Percentiles rank a stretch among this genome's conserved stretches.
phyloP scores from a whole-genome alignment of 208 protist genomes.

The Tritrichomonas musculus region DNA sequence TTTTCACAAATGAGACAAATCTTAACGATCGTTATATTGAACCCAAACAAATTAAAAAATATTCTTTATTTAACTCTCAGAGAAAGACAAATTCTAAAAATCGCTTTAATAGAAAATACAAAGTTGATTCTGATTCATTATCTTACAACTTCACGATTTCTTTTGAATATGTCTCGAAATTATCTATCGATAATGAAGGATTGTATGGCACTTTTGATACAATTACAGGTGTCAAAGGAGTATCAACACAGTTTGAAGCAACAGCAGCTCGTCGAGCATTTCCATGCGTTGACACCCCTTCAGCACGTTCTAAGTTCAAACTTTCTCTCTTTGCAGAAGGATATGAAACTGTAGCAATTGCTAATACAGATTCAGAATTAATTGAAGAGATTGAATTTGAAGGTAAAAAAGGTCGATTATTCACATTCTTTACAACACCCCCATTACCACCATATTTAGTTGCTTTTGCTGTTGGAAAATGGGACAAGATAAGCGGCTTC shows the following conservation, averaged over 20 bases:
- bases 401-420: not conserved
- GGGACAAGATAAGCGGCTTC: not conserved
- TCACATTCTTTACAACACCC: not conserved
- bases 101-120: too few relatives aligned
- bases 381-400: not conserved
- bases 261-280: not conserved
- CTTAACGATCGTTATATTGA: too few relatives aligned
- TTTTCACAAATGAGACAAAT: too few relatives aligned
- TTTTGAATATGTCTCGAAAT: not conserved
- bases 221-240: not conserved
- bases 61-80: too few relatives aligned
- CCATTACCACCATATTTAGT: not conserved
- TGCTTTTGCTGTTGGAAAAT: not conserved
- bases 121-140: too few relatives aligned
- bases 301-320: not conserved
- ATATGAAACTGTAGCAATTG: not conserved
- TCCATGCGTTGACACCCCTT: conserved; percentile 7
- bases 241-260: conserved; percentile 36
- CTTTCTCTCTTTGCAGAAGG: not conserved
- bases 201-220: not conserved
- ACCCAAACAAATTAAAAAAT: too few relatives aligned
- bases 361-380: not conserved
- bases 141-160: not conserved
- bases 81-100: too few relatives aligned
- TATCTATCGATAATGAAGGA: not conserved